Base-by-base conservation (phyloP, 176 grass and related monocot species). In the Rhynchospora breviuscula region DNA sequence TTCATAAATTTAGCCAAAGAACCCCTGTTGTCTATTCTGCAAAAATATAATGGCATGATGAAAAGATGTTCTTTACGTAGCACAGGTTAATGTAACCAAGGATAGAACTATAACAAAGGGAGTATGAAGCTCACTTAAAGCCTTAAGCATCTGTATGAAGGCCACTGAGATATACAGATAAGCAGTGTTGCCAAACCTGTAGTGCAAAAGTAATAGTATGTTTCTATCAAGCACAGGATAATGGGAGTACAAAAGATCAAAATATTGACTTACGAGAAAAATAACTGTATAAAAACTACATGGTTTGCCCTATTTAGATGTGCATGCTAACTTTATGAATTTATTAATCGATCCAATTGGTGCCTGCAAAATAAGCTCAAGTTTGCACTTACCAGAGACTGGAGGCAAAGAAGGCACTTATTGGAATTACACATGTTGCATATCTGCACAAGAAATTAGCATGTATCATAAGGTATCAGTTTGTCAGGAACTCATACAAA, bases 131-230 rank as follows among this genome's bases (percentile, higher is more conserved):
- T 94, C 81, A 99, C 96, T 99, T 84, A 99, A 95, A 72, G 96
- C 93, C 91, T 99, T 99, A 62, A 99, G 93, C 96, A 99, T 99
- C 87, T 99, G 93, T 87, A 99, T 99, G 76, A 99, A 99, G 22
- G 96, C 93, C 13, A 99, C 96, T 57, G 96, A 99, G 84, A 99
- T 99, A 83, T 95, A 90, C 59, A 99, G 89, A 86, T 95, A 99
- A n/a, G 96, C 96, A 25, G 93, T 99, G 85, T 99, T 99, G 25
- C 96, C 96, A 88, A 99, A 99, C 96, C 96, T 99, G 81, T 60
- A 71, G 78, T 51, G 78, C 22, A 87, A 72, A 70, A 87, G 85
- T 18, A 82, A 52, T 7, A 25, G 15, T 54, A 21, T 47, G 29
- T 19, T 82, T 66, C n/a, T 26, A 44, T 67, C 80, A 66, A 74